phyloP scores from a whole-genome alignment of 352 stramenopile species.

The Globisporangium heterothallicum region DNA sequence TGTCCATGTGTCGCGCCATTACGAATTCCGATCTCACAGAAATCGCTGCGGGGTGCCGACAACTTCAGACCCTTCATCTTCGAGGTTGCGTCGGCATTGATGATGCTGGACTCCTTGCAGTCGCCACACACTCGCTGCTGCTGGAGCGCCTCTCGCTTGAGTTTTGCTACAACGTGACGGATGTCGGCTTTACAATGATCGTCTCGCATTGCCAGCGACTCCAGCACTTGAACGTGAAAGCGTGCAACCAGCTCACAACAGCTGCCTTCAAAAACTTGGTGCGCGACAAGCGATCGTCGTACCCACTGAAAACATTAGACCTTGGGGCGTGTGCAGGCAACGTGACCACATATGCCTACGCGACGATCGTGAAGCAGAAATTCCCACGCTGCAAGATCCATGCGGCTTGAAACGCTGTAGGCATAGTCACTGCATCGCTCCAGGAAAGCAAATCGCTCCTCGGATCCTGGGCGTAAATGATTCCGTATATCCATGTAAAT shows the following conservation, averaged over 20 bases:
- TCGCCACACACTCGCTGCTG: slow-evolving; percentile 27
- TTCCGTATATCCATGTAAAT: neutral
- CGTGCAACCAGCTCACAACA: slow-evolving; percentile 76
- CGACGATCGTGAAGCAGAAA: slow-evolving; percentile 48
- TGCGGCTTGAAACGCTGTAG: slow-evolving; percentile 34
- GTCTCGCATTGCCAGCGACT: slow-evolving; percentile 45
- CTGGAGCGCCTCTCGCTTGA: slow-evolving; percentile 74
- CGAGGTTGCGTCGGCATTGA: slow-evolving; percentile 66
- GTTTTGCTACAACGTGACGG: slow-evolving; percentile 87
- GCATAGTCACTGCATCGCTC: too few relatives aligned
- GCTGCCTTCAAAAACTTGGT: slow-evolving; percentile 47
- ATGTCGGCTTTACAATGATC: slow-evolving; percentile 51
- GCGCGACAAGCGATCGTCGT: slow-evolving; percentile 15
- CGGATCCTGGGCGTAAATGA: too few relatives aligned
- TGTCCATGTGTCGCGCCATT: slow-evolving; percentile 73
- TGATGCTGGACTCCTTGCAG: slow-evolving; percentile 40
- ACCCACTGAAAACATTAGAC: slow-evolving; percentile 42
- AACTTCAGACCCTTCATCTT: slow-evolving; percentile 43
- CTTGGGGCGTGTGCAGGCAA: slow-evolving; percentile 68
- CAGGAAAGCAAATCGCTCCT: neutral
- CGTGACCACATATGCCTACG: slow-evolving; percentile 55
- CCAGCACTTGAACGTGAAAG: slow-evolving; percentile 79
- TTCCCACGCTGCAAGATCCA: slow-evolving; percentile 66
- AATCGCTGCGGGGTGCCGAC: slow-evolving; percentile 36
- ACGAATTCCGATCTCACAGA: slow-evolving; percentile 42